Evolutionary conservation across 345 rosid genomes (phyloP).

Genomic region (Heritiera littoralis): DNA sequence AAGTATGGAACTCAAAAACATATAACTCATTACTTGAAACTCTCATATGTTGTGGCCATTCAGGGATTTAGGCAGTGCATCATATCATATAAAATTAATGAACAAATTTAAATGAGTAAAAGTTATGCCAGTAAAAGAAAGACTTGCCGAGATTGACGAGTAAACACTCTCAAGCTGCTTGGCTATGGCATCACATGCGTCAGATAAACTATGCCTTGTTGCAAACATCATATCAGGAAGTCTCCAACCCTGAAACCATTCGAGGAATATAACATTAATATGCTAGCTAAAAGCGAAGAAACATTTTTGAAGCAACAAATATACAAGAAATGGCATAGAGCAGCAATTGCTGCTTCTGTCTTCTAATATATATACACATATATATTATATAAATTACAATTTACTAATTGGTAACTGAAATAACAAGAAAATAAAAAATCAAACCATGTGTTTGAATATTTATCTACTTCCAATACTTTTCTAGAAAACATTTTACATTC

Average conservation of each 20-base stretch:
- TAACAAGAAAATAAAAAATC: background rate
- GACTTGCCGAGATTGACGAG: slow-evolving; percentile 64
- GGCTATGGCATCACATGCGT: slow-evolving; percentile 73
- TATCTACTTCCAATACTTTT: background rate
- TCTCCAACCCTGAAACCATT: slow-evolving; percentile 74
- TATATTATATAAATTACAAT: too few relatives aligned
- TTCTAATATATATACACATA: background rate
- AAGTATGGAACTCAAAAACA: background rate
- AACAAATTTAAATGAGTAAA: background rate
- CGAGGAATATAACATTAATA: background rate
- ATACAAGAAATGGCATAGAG: slow-evolving; percentile 2
- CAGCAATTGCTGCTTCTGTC: background rate
- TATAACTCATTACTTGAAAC: background rate
- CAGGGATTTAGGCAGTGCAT: background rate
- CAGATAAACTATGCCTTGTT: slow-evolving; percentile 81
- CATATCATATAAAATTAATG: background rate
- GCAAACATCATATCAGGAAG: slow-evolving; percentile 97
- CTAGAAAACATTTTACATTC: background rate
- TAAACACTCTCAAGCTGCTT: slow-evolving; percentile 77
- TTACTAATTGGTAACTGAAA: background rate
- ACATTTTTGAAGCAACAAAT: slow-evolving; percentile 1
- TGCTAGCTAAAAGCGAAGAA: background rate
- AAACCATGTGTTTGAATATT: background rate
- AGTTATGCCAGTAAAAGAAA: background rate
- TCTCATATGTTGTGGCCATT: background rate